Evolutionary conservation across 805 yeast species (phyloP).

Genomic region (Candida pseudoglaebosa): DNA sequence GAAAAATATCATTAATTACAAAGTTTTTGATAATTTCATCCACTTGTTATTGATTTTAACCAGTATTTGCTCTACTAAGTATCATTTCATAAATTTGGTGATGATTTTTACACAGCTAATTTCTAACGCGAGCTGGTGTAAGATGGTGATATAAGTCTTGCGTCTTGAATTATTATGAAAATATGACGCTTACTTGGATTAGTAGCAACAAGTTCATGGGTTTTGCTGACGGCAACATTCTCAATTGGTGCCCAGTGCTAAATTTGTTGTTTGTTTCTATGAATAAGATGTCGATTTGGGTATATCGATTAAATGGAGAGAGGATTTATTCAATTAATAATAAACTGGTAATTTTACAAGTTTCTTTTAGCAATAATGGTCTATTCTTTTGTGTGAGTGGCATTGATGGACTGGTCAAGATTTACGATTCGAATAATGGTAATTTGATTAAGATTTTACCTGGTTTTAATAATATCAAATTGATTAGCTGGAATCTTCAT

Average conservation of each 20-base stretch:
- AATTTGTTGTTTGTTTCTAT: slow-evolving; percentile 49
- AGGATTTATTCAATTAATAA: slow-evolving; percentile 47
- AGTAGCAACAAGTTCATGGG: slow-evolving; percentile 9
- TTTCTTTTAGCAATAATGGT: slow-evolving; percentile 34
- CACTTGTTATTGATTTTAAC: no score
- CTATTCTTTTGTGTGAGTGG: slow-evolving; percentile 44
- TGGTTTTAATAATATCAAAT: slow-evolving; percentile 11
- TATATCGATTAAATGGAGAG: slow-evolving; percentile 52
- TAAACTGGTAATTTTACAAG: slow-evolving; percentile 26
- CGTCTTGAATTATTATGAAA: not conserved
- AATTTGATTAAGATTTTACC: slow-evolving; percentile 26
- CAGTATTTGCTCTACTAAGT: no score
- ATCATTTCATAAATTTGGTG: no score
- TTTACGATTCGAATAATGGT: slow-evolving; percentile 47
- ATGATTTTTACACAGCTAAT: no score
- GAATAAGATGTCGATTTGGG: slow-evolving; percentile 46
- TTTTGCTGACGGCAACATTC: slow-evolving; percentile 32
- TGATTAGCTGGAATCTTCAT: slow-evolving; percentile 17
- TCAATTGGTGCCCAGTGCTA: slow-evolving; percentile 51
- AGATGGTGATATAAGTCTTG: not conserved
- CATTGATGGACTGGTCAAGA: slow-evolving; percentile 35
- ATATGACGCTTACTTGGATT: slow-evolving; percentile 3
- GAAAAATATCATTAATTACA: no score
- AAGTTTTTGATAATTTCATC: no score
- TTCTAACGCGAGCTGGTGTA: no score